Conservation (phyloP, 805 yeast genomes). For the Starmerella bacillaris region DNA sequence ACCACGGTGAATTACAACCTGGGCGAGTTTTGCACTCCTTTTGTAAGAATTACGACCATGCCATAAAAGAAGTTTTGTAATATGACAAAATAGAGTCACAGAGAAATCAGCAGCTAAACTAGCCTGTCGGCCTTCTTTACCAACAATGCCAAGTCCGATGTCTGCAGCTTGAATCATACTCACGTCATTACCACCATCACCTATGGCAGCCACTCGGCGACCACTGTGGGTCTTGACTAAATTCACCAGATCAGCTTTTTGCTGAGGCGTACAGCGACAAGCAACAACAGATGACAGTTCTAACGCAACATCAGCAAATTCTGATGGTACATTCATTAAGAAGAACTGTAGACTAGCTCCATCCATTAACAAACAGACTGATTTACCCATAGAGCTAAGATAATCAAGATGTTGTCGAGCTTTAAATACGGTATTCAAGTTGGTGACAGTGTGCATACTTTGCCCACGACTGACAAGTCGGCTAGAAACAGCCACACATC, state of each 20-base stretch:
- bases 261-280: constrained; percentile 97
- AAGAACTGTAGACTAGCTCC: constrained; percentile 74
- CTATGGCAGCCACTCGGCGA: constrained; percentile 89
- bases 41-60: constrained; percentile 96
- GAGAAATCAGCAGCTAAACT: constrained; percentile 95
- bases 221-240: constrained; percentile 63
- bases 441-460: constrained; percentile 71
- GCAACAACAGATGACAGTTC: constrained; percentile 88
- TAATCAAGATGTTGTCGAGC: constrained; percentile 67
- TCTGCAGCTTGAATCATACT: constrained; percentile 98
- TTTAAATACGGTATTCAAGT: constrained; percentile 36
- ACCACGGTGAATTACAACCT: constrained; percentile 93
- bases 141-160: constrained; percentile 97
- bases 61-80: constrained; percentile 79
- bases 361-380: constrained; percentile 70
- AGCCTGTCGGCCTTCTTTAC: constrained; percentile 96
- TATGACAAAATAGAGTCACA: constrained; percentile 73
- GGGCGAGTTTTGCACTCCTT: constrained; percentile 85
- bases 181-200: constrained; percentile 98
- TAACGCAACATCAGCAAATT: constrained; percentile 60
- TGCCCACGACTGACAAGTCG: constrained; percentile 86
- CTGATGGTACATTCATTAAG: constrained; percentile 36
- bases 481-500: constrained; percentile 93
- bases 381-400: constrained; percentile 36
- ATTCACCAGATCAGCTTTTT: constrained; percentile 85